Percentiles rank a stretch among this genome's conserved stretches.
Conservation (phyloP, 2,329 filamentous ascomycete genomes). For the Alternaria arborescens region DNA sequence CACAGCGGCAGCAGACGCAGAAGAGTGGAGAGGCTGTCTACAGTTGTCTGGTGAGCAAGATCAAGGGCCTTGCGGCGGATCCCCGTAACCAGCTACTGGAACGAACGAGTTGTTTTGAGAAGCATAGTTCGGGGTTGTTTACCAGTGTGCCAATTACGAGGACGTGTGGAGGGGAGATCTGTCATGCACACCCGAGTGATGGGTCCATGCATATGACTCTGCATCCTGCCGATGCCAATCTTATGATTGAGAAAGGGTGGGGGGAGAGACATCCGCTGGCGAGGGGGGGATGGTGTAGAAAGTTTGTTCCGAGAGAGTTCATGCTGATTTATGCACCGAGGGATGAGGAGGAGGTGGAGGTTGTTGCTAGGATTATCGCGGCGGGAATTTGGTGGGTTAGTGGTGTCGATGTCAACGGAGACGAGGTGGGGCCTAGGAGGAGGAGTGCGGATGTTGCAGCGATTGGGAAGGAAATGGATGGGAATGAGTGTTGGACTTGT, state of each 20-base stretch:
- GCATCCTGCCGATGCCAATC: slow-evolving; percentile 77
- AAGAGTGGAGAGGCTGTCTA: slow-evolving; percentile 63
- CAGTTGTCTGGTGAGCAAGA: slow-evolving; percentile 21
- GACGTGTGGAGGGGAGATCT: slow-evolving; percentile 81
- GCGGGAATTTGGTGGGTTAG: slow-evolving; percentile 76
- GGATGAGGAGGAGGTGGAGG: slow-evolving; percentile 71
- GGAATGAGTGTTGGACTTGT: slow-evolving; percentile 38
- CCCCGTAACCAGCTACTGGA: slow-evolving; percentile 50
- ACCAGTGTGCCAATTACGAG: slow-evolving; percentile 70
- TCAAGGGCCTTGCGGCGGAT: slow-evolving; percentile 33
- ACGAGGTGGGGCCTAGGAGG: slow-evolving; percentile 28
- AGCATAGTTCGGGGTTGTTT: slow-evolving; percentile 81
- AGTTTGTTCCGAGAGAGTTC: slow-evolving; percentile 78
- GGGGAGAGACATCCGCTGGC: slow-evolving; percentile 75
- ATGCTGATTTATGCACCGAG: slow-evolving; percentile 84
- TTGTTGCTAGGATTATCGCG: slow-evolving; percentile 73
- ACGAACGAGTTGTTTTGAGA: slow-evolving; percentile 80
- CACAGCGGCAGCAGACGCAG: slow-evolving; percentile 81
- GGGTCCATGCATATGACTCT: slow-evolving; percentile 81
- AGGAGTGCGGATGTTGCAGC: slow-evolving; percentile 36
- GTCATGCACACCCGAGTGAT: slow-evolving; percentile 80
- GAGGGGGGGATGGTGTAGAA: slow-evolving; percentile 69
- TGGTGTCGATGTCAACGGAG: slow-evolving; percentile 46
- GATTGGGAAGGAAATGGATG: slow-evolving; percentile 28
- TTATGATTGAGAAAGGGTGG: slow-evolving; percentile 79